Percentiles rank a stretch among this genome's conserved stretches.
These are phyloP conservation scores for Solanum arcanum DNA, from an alignment of 257 asterid species.

Conservation along the genomic window DNA sequence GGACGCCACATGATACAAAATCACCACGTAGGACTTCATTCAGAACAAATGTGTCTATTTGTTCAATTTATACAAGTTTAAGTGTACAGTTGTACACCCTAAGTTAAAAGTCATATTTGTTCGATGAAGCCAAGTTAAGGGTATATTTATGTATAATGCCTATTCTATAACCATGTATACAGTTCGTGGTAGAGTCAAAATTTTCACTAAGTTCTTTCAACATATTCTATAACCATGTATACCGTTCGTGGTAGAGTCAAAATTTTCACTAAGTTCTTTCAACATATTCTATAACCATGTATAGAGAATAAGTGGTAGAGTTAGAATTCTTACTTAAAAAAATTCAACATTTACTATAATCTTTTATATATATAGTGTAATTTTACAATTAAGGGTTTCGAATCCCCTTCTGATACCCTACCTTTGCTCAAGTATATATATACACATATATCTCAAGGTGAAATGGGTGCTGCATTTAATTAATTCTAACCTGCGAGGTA, in stretches of 20 bases:
- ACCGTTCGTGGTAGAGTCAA: background rate
- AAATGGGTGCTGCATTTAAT: background rate
- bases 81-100: no score
- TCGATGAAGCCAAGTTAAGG: no score
- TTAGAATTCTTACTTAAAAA: background rate
- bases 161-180: background rate
- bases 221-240: background rate
- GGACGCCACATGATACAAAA: no score
- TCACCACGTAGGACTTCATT: no score
- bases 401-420: background rate
- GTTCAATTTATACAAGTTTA: no score
- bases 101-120: no score
- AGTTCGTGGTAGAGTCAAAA: background rate
- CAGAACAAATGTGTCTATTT: no score
- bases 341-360: no score
- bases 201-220: background rate
- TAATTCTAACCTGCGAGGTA: conserved; percentile 41
- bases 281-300: background rate
- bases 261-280: background rate
- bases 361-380: background rate
- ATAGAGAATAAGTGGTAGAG: background rate
- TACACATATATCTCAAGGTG: background rate
- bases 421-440: background rate
- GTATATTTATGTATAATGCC: no score
- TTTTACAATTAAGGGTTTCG: background rate